Base-by-base conservation (phyloP, 1,284 basidiomycete genomes). In the Moesziomyces sp. region DNA sequence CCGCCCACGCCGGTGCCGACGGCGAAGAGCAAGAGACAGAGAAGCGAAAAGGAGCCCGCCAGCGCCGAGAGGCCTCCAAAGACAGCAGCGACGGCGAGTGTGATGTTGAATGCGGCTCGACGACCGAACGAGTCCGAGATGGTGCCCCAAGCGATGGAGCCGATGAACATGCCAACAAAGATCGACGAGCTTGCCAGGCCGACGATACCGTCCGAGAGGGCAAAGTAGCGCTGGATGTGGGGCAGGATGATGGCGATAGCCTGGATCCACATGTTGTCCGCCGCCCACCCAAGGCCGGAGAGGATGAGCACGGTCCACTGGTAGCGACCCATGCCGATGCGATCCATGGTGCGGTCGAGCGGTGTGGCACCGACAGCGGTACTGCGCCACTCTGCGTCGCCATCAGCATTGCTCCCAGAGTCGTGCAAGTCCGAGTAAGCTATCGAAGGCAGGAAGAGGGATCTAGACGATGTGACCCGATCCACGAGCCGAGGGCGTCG, bases 151-250 rank as follows among this genome's bases (percentile, higher is more conserved):
- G 64, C 76, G 11, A 96, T 86, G 0, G 94, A 93, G 5, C 95
- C 95, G 59, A 97, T 84, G 93, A 97, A 97, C 96, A 98, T 98
- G 44, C 96, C 93, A 8, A 89, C 90, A 84, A 94, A 93, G 88
- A 93, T 91, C 9, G 90, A 89, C 3, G 92, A 91, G 0, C 91
- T 93, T 3, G 93, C 85, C 1, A 88, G 83, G 38, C 93, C 93
- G 59, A 94, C 92, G 76, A 88, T 89, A 53, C 86, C 87, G 84
- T 94, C 91, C 26, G 89, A 88, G 14, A 94, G 90, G 7, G 26
- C 35, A 21, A 66, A 81, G 55, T 58, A 92, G 62, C 90, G 89
- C 82, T 97, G 94, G 10, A 98, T 91, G 58, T 95, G 88, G 13
- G 96, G 96, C 13, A 99, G 88, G 49, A 96, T 92, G 48, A 98